Conservation (phyloP, 1,284 basidiomycete species). For the Coriolopsis trogii region DNA sequence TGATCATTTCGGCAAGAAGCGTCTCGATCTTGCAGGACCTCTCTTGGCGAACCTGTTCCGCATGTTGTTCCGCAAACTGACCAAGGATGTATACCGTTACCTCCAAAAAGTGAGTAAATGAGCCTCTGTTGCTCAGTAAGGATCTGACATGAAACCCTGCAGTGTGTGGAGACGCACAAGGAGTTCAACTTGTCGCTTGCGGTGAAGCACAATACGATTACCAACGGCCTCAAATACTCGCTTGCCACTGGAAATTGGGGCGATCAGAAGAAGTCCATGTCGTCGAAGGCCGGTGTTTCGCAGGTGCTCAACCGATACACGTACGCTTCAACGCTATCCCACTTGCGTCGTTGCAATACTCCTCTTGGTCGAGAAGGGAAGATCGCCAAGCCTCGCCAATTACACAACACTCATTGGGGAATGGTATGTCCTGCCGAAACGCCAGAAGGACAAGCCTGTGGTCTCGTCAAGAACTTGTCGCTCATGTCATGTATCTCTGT, state of each 20-base stretch:
- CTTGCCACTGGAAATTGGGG: constrained; percentile 99
- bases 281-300: constrained; percentile 97
- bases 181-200: constrained; percentile 93
- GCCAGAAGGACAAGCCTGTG: constrained; percentile 99
- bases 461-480: constrained; percentile 97
- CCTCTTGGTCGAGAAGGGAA: constrained; percentile 98
- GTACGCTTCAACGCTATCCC: constrained; percentile 97
- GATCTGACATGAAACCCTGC: constrained; percentile 17
- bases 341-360: constrained; percentile 97
- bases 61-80: constrained; percentile 97
- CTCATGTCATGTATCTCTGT: constrained; percentile 99
- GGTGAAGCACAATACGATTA: constrained; percentile 96
- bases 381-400: constrained; percentile 98
- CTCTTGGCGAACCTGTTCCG: constrained; percentile 95
- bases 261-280: constrained; percentile 98
- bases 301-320: constrained; percentile 99
- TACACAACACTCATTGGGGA: constrained; percentile 99
- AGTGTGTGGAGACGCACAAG: constrained; percentile 98
- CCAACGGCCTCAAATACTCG: constrained; percentile 98
- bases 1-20: constrained; percentile 99
- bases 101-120: constrained; percentile 80
- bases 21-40: constrained; percentile 95
- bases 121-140: neutral
- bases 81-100: constrained; percentile 96
- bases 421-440: constrained; percentile 99